Base-by-base conservation (phyloP, 495 filamentous ascomycete genomes). In the Penicillium daleae region DNA sequence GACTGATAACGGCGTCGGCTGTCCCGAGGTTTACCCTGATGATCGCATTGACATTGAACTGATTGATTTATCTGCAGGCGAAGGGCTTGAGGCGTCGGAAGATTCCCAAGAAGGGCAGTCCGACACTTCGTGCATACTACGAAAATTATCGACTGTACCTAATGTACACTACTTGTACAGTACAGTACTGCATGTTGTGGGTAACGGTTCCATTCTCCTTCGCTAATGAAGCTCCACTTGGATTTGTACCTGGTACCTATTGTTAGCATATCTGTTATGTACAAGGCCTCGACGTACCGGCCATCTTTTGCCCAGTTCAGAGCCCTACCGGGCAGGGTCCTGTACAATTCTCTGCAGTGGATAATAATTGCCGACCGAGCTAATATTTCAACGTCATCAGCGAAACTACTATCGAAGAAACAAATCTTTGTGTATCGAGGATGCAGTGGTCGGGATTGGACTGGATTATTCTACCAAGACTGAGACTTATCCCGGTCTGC, bases 41-140 rank as follows among this genome's bases (percentile, higher is more conserved):
- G 40, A 44, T 44, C 40, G n/a, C 40, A 44, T 4, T 15, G 12
- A 17, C 2, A 49, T 26, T 3, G 22, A 12, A 26, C 8, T 17
- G 17, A 44, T 44, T 49, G 46, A 49, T 49, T 6, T 49, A 49
- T 49, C 24, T 26, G 24, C 22, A 49, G 46, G 46, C 12, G 46
- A 49, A 6, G 46, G 22, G 24, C 3, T 3, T 1, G 15, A 12
- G 24, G 46, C 22, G 10, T 49, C 46, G 12, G 46, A 27, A 4
- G 40, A 21, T 21, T 10, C 40, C 40, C 40, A 10, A 44, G 19
- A 10, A 10, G 10, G 40, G 39, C 39, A 40, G 40, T 21, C 19
- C 2, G 40, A 22, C 40, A 21, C n/a, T 10, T 10, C 39, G 19
- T 42, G 7, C n/a, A 39, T 44, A 22, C 1, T n/a, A n/a, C n/a